Evolutionary conservation across 768 basidiomycete species (phyloP), one percentile per base, ranked within the genome.

Genomic region (Dictyophora rubrovolvata): DNA sequence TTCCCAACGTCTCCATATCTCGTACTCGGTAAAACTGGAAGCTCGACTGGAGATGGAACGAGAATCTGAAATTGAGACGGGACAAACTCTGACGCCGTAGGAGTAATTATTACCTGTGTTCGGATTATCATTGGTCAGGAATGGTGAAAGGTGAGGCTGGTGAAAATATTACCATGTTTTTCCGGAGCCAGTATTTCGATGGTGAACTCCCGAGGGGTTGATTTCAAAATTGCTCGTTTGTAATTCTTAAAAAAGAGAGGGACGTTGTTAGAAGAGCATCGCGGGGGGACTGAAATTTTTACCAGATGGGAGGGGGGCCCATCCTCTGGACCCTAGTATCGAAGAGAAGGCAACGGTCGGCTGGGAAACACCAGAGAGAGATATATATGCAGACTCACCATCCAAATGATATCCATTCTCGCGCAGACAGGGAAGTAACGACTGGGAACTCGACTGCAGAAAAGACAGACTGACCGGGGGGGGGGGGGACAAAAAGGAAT

Each of bases 1-100:
- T 59, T 89, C 89, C 89, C 89, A 92, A 50, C 78, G 74, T 23
- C 89, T 76, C 81, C 86, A 89, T 37, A 92, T 75, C 14, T 86
- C 84, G 65, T 92, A 91, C 59, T 82, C 82, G 9, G 69, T 65
- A 50, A 71, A 60, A 1, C 70, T 71, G 9, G 56, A 12, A 23
- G 61, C 61, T 3, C 70, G 69, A 20, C 55, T 65, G 22, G 56
- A 74, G 28, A 71, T 61, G 21, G 79, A 80, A 8, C 71, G 64
- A 12, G 60, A 61, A 2, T 63, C 54, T 4, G 65, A 59, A 2
- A 22, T 21, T 17, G 49, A 59, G 18, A 81, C 67, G 16, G 85
- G 76, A 42, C 68, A 73, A 34, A 89, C 75, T 12, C 78, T 79
- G 74, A 89, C 77, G 48, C 85, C 85, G 69, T 82, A 86, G 63